phyloP scores from a whole-genome alignment of 140 eudicot genomes.

The Cichorium intybus region DNA sequence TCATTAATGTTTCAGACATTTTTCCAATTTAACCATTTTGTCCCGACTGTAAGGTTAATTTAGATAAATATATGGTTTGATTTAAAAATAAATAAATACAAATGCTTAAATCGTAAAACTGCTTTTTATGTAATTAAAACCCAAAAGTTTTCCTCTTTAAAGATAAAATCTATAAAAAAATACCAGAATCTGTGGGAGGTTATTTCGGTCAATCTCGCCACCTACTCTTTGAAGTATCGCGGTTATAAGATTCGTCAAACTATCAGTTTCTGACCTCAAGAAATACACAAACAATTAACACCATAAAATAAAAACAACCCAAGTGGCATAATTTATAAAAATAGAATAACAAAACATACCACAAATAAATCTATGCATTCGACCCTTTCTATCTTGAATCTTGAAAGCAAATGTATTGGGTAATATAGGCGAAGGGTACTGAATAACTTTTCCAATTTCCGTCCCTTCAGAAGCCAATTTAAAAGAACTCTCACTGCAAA shows the following conservation, averaged over 20 bases:
- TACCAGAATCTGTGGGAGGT: slow-evolving; percentile 97
- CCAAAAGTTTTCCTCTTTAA: background rate
- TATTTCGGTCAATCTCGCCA: slow-evolving; percentile 82
- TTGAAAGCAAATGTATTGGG: slow-evolving; percentile 75
- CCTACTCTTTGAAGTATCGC: slow-evolving; percentile 93
- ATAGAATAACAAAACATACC: slow-evolving; percentile 38
- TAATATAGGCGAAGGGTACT: slow-evolving; percentile 50
- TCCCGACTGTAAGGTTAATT: too few species aligned
- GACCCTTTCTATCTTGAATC: slow-evolving; percentile 82
- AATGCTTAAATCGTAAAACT: too few species aligned
- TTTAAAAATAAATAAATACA: too few species aligned
- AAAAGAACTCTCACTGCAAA: slow-evolving; percentile 73
- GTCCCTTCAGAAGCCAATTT: slow-evolving; percentile 68
- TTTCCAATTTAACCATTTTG: too few species aligned
- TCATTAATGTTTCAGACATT: too few species aligned
- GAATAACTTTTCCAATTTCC: slow-evolving; percentile 58
- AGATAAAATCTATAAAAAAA: background rate
- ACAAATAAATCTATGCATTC: slow-evolving; percentile 81
- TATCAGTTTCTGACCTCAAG: slow-evolving; percentile 62
- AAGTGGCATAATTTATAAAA: slow-evolving; percentile 6
- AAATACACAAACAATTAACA: background rate
- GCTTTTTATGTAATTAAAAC: too few species aligned
- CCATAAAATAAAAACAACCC: slow-evolving; percentile 15
- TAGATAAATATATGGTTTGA: too few species aligned
- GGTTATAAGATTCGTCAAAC: slow-evolving; percentile 77